phyloP scores from a whole-genome alignment of 257 asterid genomes.

The Solanum boliviense region DNA sequence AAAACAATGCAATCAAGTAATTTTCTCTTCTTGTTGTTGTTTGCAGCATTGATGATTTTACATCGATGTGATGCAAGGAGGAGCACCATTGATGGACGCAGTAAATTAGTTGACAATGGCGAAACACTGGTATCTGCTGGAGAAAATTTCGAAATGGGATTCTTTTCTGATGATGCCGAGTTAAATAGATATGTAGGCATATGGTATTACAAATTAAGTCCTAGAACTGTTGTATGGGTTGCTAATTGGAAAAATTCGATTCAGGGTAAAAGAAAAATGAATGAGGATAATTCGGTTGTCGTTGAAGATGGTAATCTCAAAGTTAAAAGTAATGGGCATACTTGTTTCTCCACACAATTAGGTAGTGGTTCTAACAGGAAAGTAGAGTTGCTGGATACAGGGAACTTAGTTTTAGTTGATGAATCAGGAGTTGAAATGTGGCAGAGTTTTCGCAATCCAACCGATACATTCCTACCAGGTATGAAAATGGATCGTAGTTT shows the following conservation, averaged over 20 bases:
- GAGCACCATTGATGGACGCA: slow-evolving; percentile 12
- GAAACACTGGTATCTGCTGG: slow-evolving; percentile 30
- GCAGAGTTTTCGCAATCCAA: slow-evolving; percentile 33
- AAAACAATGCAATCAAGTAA: background rate
- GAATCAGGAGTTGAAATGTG: slow-evolving; percentile 10
- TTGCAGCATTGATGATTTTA: background rate
- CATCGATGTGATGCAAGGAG: slow-evolving; percentile 19
- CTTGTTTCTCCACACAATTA: background rate
- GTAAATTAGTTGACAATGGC: background rate
- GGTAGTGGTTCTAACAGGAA: background rate
- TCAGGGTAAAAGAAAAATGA: background rate
- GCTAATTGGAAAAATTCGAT: slow-evolving; percentile 16
- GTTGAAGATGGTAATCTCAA: slow-evolving; percentile 25
- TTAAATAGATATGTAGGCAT: slow-evolving; percentile 24
- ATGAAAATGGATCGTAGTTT: slow-evolving; percentile 18
- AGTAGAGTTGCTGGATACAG: slow-evolving; percentile 28
- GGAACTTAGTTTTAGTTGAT: slow-evolving; percentile 22
- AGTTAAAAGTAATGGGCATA: background rate
- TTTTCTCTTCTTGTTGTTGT: background rate
- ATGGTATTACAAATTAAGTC: slow-evolving; percentile 18
- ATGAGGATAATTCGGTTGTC: background rate
- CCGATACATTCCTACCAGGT: slow-evolving; percentile 37
- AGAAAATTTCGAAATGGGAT: slow-evolving; percentile 28
- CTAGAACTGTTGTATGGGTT: slow-evolving; percentile 37
- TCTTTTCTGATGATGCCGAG: slow-evolving; percentile 10